A percentile compares a stretch with the other conserved stretches of the same genome.
Conservation (phyloP, 2,329 filamentous ascomycete species). For the Lasiodiplodia hormozganensis region DNA sequence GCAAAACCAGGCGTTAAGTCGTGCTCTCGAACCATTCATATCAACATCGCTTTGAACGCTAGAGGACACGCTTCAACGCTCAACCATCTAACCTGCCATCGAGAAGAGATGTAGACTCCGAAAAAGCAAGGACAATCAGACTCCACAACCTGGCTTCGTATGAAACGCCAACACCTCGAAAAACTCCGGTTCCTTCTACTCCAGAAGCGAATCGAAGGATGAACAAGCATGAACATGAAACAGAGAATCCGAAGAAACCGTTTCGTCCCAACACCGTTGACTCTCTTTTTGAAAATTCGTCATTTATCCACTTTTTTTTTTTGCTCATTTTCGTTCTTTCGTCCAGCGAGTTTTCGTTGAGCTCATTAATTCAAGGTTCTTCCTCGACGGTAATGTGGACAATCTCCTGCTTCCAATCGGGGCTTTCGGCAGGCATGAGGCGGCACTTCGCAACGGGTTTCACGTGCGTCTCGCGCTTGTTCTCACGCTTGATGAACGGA, state of each 20-base stretch:
- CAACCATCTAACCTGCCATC: neutral
- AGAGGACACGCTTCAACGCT: slow-evolving; percentile 4
- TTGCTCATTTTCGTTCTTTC: neutral
- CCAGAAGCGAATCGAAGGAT: neutral
- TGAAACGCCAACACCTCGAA: neutral
- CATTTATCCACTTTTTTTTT: neutral
- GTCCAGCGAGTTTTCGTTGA: neutral
- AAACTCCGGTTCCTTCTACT: slow-evolving; percentile 3
- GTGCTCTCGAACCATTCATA: neutral
- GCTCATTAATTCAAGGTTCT: neutral
- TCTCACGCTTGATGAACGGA: slow-evolving; percentile 61
- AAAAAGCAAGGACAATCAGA: neutral
- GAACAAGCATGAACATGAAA: neutral
- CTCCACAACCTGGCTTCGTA: neutral
- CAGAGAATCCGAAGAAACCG: neutral
- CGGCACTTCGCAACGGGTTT: slow-evolving; percentile 39
- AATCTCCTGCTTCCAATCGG: slow-evolving; percentile 31
- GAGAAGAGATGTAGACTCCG: neutral
- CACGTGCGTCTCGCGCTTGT: slow-evolving; percentile 49
- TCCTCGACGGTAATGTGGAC: slow-evolving; percentile 34
- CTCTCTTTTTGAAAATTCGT: neutral
- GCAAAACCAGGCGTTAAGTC: neutral
- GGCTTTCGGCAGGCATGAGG: slow-evolving; percentile 37
- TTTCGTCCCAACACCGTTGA: neutral
- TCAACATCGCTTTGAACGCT: slow-evolving; percentile 1